These are phyloP conservation scores for Solanum sejunctum DNA, from an alignment of 257 asterid genomes.

Conservation along the genomic window DNA sequence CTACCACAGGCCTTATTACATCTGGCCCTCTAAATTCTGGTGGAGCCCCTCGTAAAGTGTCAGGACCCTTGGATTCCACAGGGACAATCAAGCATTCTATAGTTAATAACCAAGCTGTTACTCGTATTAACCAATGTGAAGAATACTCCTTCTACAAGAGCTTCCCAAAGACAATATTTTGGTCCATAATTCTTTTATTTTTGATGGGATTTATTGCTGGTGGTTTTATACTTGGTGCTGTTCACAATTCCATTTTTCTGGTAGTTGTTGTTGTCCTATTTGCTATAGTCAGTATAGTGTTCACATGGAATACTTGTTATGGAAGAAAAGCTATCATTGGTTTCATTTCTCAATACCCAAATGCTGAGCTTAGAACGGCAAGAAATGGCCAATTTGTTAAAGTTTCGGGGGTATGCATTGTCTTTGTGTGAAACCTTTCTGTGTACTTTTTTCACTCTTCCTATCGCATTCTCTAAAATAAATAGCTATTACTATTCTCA, in stretches of 20 bases:
- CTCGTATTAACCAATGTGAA: constrained; percentile 52
- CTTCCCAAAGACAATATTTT: constrained; percentile 54
- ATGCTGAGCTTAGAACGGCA: constrained; percentile 81
- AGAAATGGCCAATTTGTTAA: constrained; percentile 78
- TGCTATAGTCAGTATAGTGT: constrained; percentile 37
- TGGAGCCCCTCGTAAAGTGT: constrained; percentile 68
- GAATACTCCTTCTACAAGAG: constrained; percentile 53
- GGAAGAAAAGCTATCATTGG: constrained; percentile 59
- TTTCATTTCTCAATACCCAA: constrained; percentile 49
- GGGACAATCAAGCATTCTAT: constrained; percentile 42
- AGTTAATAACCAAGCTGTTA: constrained; percentile 63
- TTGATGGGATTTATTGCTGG: constrained; percentile 91
- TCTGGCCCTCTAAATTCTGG: constrained; percentile 70
- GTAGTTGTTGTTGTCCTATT: constrained; percentile 39
- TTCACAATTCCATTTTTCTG: constrained; percentile 57
- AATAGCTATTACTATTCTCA: not conserved
- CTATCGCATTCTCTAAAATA: not conserved
- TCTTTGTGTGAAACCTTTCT: not conserved
- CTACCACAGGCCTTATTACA: constrained; percentile 81
- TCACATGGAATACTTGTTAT: constrained; percentile 69
- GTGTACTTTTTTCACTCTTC: not conserved
- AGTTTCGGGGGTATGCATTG: constrained; percentile 74
- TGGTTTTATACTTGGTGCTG: constrained; percentile 71
- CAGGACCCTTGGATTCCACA: constrained; percentile 64
- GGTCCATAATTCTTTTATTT: constrained; percentile 66